Evolutionary conservation across 2,329 filamentous ascomycete genomes (phyloP).

Genomic region (Fusarium veterinarium): DNA sequence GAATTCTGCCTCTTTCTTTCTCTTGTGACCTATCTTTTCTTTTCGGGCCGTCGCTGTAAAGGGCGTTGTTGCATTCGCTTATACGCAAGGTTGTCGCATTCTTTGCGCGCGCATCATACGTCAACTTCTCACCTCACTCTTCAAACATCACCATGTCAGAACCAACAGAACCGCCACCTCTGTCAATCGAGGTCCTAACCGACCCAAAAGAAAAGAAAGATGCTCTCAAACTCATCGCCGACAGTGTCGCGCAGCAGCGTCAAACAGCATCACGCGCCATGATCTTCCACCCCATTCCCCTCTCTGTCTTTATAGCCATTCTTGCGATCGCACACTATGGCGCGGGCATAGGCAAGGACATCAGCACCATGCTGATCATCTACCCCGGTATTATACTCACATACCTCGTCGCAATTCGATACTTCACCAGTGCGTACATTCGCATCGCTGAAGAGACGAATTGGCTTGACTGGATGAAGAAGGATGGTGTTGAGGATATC

Average conservation of each 20-base stretch:
- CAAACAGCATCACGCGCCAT: conserved; percentile 73
- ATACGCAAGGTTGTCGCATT: not conserved
- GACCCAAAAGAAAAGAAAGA: conserved; percentile 69
- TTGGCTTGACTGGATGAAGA: conserved; percentile 68
- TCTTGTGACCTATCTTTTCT: not conserved
- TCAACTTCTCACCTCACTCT: not conserved
- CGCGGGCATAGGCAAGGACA: conserved; percentile 58
- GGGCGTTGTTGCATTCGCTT: not conserved
- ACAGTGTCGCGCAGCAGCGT: conserved; percentile 85
- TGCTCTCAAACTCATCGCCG: conserved; percentile 78
- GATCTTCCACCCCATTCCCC: conserved; percentile 69
- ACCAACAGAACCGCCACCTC: conserved; percentile 62
- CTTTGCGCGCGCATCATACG: not conserved
- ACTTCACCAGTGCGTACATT: conserved; percentile 71
- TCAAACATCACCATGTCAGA: conserved; percentile 10
- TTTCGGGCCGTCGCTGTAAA: not conserved
- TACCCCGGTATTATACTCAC: conserved; percentile 70
- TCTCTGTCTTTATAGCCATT: conserved; percentile 58
- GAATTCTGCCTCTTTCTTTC: not conserved
- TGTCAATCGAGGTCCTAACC: conserved; percentile 68
- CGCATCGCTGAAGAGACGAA: conserved; percentile 70
- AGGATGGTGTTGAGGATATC: conserved; percentile 59
- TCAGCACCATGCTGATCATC: conserved; percentile 65
- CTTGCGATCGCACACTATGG: conserved; percentile 55
- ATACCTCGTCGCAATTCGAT: conserved; percentile 70